phyloP scores from a whole-genome alignment of 148 eudicot genomes.

The Rhododendron kiyosumense region DNA sequence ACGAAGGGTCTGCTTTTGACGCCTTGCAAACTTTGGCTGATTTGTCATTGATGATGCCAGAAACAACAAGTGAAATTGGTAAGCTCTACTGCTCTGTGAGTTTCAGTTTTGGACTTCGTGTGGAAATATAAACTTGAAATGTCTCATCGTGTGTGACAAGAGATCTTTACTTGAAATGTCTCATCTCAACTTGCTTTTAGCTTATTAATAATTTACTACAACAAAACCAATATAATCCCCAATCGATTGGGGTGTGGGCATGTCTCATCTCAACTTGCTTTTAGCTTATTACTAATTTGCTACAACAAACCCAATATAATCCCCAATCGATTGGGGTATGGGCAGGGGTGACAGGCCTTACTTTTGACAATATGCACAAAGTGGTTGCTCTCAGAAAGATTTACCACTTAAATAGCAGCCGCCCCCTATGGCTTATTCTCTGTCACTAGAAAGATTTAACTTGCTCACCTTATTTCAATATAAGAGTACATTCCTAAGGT shows the following conservation, averaged over 20 bases:
- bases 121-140: neutral
- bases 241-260: neutral
- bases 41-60: conserved; percentile 86
- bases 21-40: conserved; percentile 95
- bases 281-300: neutral
- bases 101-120: neutral
- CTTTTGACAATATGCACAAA: neutral
- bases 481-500: neutral
- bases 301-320: neutral
- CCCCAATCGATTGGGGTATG: neutral
- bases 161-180: neutral
- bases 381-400: neutral
- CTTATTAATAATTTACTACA: neutral
- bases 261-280: neutral
- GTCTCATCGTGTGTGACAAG: neutral
- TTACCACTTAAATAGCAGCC: neutral
- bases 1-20: conserved; percentile 79
- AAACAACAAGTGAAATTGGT: conserved; percentile 64
- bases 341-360: neutral
- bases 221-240: neutral
- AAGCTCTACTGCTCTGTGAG: neutral
- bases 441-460: neutral
- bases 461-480: neutral
- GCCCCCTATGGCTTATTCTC: neutral
- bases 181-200: neutral